Evolutionary conservation across 345 rosid species (phyloP).

Genomic region (Eucalyptus sp.): DNA sequence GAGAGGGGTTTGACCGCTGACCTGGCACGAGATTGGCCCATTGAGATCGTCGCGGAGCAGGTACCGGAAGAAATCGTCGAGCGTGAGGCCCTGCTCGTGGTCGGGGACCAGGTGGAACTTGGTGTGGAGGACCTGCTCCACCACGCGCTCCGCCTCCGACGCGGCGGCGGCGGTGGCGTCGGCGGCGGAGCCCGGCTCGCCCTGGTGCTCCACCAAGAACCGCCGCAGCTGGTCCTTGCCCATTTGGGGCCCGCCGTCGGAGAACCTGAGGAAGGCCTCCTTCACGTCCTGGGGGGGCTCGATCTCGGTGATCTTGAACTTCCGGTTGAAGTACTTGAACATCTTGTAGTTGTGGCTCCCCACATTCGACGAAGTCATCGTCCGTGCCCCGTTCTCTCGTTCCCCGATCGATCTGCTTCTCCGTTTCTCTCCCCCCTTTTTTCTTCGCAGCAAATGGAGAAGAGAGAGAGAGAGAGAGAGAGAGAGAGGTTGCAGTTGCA

Average conservation of each 20-base stretch:
- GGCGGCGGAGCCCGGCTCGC: conserved; percentile 14
- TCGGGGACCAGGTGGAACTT: conserved; percentile 4
- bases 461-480: neutral
- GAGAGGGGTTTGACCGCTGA: conserved; percentile 9
- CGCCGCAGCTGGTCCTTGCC: conserved; percentile 34
- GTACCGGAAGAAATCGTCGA: conserved; percentile 51
- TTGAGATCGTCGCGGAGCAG: conserved; percentile 31
- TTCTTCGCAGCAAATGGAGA: neutral
- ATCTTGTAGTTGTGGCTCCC: conserved; percentile 44
- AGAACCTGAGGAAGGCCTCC: conserved; percentile 27
- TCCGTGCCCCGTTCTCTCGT: neutral
- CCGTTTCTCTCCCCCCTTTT: neutral
- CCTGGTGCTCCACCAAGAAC: conserved; percentile 52
- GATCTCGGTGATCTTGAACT: conserved; percentile 61
- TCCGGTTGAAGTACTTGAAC: conserved; percentile 67
- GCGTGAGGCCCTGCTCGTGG: conserved; percentile 30
- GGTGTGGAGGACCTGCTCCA: conserved; percentile 31
- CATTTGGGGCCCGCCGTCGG: conserved; percentile 32
- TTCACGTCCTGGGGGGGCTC: conserved; percentile 74
- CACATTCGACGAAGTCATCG: neutral
- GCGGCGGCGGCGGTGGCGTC: neutral
- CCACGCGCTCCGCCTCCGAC: conserved; percentile 43
- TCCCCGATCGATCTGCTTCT: neutral
- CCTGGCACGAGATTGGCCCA: conserved; percentile 22
- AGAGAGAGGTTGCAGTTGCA: neutral